Evolutionary conservation across 495 filamentous ascomycete species (phyloP), one percentile per base, ranked within the genome.

Genomic region (Tuber microsphaerosporum): DNA sequence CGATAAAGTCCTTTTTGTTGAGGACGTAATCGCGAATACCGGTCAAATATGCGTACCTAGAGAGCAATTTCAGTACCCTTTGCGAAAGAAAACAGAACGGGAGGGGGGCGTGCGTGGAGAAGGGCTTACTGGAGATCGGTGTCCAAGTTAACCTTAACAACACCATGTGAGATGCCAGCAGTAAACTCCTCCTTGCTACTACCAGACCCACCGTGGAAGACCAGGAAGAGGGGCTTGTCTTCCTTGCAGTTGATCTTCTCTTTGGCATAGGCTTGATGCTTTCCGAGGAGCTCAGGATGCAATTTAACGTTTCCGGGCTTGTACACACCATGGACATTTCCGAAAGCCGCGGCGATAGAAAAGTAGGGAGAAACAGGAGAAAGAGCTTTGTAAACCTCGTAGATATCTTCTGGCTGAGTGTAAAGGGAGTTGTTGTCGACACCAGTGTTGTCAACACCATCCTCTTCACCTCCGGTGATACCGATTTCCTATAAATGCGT

Each of bases 241-340:
- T 93, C 90, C 76, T 86, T 85, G 79, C 88, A 85, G 72, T 82
- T 81, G 76, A 85, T 88, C 88, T 94, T 86, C 87, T 94, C 89
- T 85, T 91, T 89, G 82, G 97, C 93, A 84, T 91, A 92, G 78
- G 87, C 88, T 87, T 99, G 95, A 89, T 99, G 96, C 89, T 97
- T 95, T 83, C 87, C 87, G 76, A 99, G 90, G 45, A 98, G 89
- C 86, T 96, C 93, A 71, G 95, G 95, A 86, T 97, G 93, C 61
- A 98, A 91, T 84, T 91, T 91, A 84, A 98, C 95, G 85, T 99
- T 99, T 77, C 96, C 95, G 74, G 96, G 96, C 87, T 97, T 94
- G 89, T 99, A 98, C 77, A 99, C 95, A 85, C 95, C 95, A 88
- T 99, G 96, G 44, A 98, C 94, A 84, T 99, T 99, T 82, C 94